phyloP scores from a whole-genome alignment of 352 stramenopile genomes.

The Phytophthora quininea region DNA sequence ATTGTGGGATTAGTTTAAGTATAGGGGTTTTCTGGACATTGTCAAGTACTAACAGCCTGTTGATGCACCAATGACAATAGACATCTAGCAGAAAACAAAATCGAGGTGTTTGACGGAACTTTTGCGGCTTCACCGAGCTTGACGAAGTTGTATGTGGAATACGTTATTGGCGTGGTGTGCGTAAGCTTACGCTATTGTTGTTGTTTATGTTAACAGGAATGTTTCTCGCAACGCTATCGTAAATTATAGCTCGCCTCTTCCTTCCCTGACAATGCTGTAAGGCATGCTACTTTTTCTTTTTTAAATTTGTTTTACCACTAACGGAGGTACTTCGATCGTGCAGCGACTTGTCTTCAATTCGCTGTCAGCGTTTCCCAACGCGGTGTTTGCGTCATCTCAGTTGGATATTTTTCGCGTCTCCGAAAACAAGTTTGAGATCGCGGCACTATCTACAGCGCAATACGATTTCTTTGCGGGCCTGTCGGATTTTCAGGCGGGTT shows the following conservation, averaged over 20 bases:
- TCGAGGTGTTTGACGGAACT: slow-evolving; percentile 36
- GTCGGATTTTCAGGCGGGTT: slow-evolving; percentile 55
- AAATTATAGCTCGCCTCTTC: slow-evolving; percentile 43
- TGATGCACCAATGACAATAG: slow-evolving; percentile 21
- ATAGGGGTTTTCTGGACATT: too few species aligned
- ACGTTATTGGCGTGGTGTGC: too few species aligned
- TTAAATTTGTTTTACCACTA: neutral
- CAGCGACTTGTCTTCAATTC: slow-evolving; percentile 65
- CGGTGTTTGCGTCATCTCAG: slow-evolving; percentile 51
- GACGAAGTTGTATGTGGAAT: slow-evolving; percentile 38
- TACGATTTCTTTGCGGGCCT: slow-evolving; percentile 77
- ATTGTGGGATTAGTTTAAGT: slow-evolving; percentile 37
- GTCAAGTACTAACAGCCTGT: too few species aligned
- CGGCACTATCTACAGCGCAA: slow-evolving; percentile 51
- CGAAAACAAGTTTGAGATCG: slow-evolving; percentile 62
- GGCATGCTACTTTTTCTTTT: slow-evolving; percentile 10
- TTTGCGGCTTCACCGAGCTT: slow-evolving; percentile 40
- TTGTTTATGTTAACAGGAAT: slow-evolving; percentile 41
- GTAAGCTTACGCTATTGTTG: too few species aligned
- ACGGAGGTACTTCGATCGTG: neutral
- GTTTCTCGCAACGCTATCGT: slow-evolving; percentile 51
- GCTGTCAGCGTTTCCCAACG: slow-evolving; percentile 48
- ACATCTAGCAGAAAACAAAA: slow-evolving; percentile 54
- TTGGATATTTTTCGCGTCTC: slow-evolving; percentile 56
- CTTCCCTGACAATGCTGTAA: slow-evolving; percentile 50